Evolutionary conservation across 345 rosid species (phyloP).

Genomic region (Combretum micranthum): DNA sequence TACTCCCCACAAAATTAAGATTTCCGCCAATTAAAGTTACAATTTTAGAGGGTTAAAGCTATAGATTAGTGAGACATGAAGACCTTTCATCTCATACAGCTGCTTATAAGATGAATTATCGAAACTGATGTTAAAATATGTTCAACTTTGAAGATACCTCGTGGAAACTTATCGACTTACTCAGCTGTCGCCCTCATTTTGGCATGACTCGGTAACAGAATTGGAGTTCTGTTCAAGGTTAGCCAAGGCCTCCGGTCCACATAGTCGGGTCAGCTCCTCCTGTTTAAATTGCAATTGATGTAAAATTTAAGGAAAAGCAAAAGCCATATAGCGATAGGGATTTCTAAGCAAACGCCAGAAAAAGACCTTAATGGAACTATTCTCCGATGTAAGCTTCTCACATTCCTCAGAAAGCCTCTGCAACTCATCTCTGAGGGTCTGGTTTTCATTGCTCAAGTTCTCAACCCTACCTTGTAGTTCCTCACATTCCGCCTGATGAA

Average conservation of each 20-base stretch:
- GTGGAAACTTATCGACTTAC: too few relatives aligned
- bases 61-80: conserved; percentile 1
- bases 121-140: not conserved
- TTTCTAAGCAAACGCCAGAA: not conserved
- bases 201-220: conserved; percentile 1
- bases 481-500: conserved; percentile 76
- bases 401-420: conserved; percentile 80
- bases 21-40: not conserved
- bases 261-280: conserved; percentile 66
- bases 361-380: conserved; percentile 69
- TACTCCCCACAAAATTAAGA: conserved; percentile 1
- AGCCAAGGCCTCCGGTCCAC: conserved; percentile 73
- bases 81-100: not conserved
- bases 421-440: conserved; percentile 64
- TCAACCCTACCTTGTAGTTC: conserved; percentile 83
- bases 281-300: conserved; percentile 18
- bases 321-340: not conserved
- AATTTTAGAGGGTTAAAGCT: not conserved
- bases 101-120: not conserved
- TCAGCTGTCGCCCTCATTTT: too few relatives aligned
- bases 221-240: conserved; percentile 44
- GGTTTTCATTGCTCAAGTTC: conserved; percentile 52
- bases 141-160: too few relatives aligned
- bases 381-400: conserved; percentile 79
- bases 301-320: not conserved